A percentile compares a stretch with the other conserved stretches of the same genome.
phyloP scores from a whole-genome alignment of 805 yeast species.

The Wickerhamiella nectarea region DNA sequence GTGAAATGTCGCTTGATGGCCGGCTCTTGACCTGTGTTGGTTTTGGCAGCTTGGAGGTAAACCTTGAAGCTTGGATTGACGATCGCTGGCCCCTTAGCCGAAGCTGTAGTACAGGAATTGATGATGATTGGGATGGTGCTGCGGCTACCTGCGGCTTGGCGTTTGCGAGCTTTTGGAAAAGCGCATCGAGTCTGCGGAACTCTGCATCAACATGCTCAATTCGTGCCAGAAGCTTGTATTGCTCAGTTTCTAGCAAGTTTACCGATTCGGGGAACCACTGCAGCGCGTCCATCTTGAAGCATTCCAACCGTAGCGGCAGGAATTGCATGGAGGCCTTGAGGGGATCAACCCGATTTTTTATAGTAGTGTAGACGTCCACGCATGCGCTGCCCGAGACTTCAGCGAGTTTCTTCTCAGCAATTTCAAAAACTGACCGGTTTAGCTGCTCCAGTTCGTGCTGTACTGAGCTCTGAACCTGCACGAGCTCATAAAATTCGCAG shows the following conservation, averaged over 20 bases:
- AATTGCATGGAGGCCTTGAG: conserved; percentile 10
- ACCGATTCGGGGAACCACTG: background rate
- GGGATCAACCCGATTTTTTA: conserved; percentile 3
- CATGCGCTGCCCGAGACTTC: background rate
- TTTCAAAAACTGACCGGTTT: background rate
- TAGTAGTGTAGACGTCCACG: background rate
- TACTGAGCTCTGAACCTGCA: background rate
- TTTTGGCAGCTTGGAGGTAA: conserved; percentile 2
- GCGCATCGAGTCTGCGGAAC: background rate
- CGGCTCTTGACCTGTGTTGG: conserved; percentile 3
- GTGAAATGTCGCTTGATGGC: background rate
- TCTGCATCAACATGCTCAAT: background rate
- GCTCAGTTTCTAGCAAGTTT: background rate
- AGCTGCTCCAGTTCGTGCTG: conserved; percentile 7
- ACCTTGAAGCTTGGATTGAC: background rate
- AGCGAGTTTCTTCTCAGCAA: background rate
- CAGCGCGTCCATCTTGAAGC: conserved; percentile 6
- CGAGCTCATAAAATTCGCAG: conserved; percentile 8
- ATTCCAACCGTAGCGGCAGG: conserved; percentile 8
- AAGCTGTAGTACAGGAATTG: conserved; percentile 4
- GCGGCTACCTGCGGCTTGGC: too few species aligned
- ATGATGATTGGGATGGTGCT: background rate
- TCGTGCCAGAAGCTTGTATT: background rate
- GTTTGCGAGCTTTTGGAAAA: background rate
- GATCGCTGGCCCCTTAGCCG: conserved; percentile 6